phyloP scores from a whole-genome alignment of 2,329 filamentous ascomycete genomes.

The Talaromyces sp. region DNA sequence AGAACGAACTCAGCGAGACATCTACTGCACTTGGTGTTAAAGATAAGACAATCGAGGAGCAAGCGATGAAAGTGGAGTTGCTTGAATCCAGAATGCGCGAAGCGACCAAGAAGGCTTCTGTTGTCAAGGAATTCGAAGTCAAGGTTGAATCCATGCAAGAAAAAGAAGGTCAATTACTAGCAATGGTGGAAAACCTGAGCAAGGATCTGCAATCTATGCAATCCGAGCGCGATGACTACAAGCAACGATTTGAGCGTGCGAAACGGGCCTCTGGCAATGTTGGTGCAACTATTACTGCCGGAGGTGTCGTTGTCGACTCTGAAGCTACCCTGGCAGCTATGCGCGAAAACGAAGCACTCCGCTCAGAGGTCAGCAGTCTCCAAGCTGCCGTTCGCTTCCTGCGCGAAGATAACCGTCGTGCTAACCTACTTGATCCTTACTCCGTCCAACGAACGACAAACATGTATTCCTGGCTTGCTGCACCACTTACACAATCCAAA shows the following conservation, averaged over 20 bases:
- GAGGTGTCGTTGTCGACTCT: slow-evolving; percentile 37
- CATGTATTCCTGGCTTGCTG: slow-evolving; percentile 44
- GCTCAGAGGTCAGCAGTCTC: slow-evolving; percentile 42
- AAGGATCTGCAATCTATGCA: slow-evolving; percentile 37
- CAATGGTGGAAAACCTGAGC: slow-evolving; percentile 33
- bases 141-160: slow-evolving; percentile 40
- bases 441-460: slow-evolving; percentile 40
- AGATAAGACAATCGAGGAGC: slow-evolving; percentile 79
- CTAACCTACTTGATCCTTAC: slow-evolving; percentile 40
- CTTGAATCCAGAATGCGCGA: slow-evolving; percentile 84
- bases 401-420: slow-evolving; percentile 43
- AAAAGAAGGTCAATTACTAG: slow-evolving; percentile 32
- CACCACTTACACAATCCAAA: slow-evolving; percentile 33
- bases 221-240: slow-evolving; percentile 41
- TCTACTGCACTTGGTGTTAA: slow-evolving; percentile 67
- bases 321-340: slow-evolving; percentile 39
- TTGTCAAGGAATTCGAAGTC: slow-evolving; percentile 43
- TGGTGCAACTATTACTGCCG: slow-evolving; percentile 33
- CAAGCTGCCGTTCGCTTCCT: slow-evolving; percentile 47
- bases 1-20: slow-evolving; percentile 74
- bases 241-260: slow-evolving; percentile 41
- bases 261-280: slow-evolving; percentile 41
- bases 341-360: slow-evolving; percentile 43
- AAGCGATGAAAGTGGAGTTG: slow-evolving; percentile 88
- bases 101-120: slow-evolving; percentile 68